These are phyloP conservation scores for Phaeolepiota aurea DNA, from an alignment of 768 basidiomycete genomes.

Conservation along the genomic window DNA sequence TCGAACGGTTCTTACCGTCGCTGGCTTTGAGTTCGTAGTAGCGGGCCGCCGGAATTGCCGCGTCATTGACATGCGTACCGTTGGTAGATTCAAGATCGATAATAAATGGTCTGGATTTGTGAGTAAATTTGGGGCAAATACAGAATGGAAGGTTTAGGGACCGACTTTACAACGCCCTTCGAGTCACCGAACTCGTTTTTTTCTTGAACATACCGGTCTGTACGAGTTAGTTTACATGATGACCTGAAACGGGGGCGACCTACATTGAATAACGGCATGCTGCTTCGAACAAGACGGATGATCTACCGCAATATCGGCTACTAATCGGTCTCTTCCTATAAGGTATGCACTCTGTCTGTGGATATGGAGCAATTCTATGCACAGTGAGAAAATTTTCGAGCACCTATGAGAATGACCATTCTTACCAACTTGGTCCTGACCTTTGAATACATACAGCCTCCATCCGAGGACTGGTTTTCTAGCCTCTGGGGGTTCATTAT, in stretches of 20 bases:
- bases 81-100: conserved; percentile 99
- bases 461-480: conserved; percentile 84
- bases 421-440: conserved; percentile 84
- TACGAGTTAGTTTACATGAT: conserved; percentile 4
- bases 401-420: not conserved
- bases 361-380: conserved; percentile 86
- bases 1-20: conserved; percentile 50
- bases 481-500: conserved; percentile 98
- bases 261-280: conserved; percentile 93
- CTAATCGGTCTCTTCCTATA: conserved; percentile 81
- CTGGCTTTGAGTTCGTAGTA: conserved; percentile 77
- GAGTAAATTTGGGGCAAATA: conserved; percentile 3
- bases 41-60: conserved; percentile 74
- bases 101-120: conserved; percentile 70
- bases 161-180: conserved; percentile 81
- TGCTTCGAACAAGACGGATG: conserved; percentile 99
- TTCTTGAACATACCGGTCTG: conserved; percentile 77
- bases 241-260: conserved; percentile 11
- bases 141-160: conserved; percentile 7
- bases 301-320: conserved; percentile 81
- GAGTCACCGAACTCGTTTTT: conserved; percentile 81
- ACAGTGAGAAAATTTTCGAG: not conserved
- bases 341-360: conserved; percentile 93
- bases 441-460: conserved; percentile 98
- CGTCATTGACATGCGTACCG: conserved; percentile 85